phyloP scores from a whole-genome alignment of 106 monocot species.

The Acorus calamus region DNA sequence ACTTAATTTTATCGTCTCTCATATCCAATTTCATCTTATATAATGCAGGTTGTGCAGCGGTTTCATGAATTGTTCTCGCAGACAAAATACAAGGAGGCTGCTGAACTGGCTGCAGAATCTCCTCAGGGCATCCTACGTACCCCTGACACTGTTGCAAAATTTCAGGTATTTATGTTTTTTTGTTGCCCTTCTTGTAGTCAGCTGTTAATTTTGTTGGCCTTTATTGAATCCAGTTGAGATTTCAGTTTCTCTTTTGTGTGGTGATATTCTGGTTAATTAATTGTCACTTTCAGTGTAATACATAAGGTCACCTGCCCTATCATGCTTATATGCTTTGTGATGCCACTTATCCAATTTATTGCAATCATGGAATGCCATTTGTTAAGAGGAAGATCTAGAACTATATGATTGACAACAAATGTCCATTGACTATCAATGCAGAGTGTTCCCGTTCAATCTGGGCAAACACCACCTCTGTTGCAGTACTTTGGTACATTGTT shows the following conservation, averaged over 20 bases:
- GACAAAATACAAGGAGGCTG: slow-evolving; percentile 97
- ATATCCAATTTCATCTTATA: slow-evolving; percentile 2
- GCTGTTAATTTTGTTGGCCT: not conserved
- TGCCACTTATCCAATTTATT: too few relatives aligned
- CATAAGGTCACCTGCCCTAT: too few relatives aligned
- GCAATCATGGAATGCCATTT: too few relatives aligned
- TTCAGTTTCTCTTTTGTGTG: not conserved
- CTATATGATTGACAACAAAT: too few relatives aligned
- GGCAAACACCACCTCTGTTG: slow-evolving; percentile 89
- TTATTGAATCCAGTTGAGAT: not conserved
- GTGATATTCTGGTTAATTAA: too few relatives aligned
- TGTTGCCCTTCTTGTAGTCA: slow-evolving; percentile 1
- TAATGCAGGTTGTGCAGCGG: slow-evolving; percentile 82
- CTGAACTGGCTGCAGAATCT: slow-evolving; percentile 97
- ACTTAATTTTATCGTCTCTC: not conserved
- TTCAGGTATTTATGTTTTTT: slow-evolving; percentile 61
- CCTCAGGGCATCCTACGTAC: slow-evolving; percentile 90
- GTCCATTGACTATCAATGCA: slow-evolving; percentile 9
- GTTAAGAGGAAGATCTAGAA: too few relatives aligned
- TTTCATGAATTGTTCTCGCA: slow-evolving; percentile 95
- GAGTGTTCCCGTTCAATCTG: slow-evolving; percentile 98
- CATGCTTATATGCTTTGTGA: too few relatives aligned
- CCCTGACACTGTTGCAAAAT: slow-evolving; percentile 93
- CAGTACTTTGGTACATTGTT: slow-evolving; percentile 98
- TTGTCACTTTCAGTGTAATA: too few relatives aligned